Percentiles rank a stretch among this genome's conserved stretches.
Conservation (phyloP, 805 yeast genomes). For the Candida ortonii region DNA sequence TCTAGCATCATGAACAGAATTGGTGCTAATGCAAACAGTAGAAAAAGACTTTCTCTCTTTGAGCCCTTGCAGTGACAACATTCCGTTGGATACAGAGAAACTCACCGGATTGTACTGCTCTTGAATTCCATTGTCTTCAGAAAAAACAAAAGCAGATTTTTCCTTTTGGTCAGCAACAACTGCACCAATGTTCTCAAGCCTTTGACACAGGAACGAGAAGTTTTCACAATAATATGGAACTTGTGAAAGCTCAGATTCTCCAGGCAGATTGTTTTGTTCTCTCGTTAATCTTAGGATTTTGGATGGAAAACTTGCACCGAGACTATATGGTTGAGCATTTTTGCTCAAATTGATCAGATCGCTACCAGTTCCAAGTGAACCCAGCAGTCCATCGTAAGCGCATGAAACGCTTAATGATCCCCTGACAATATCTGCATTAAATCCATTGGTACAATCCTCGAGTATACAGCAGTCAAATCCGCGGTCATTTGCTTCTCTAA, state of each 20-base stretch:
- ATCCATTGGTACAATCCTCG: slow-evolving; percentile 18
- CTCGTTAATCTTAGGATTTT: background rate
- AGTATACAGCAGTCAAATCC: slow-evolving; percentile 30
- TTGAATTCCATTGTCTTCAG: slow-evolving; percentile 4
- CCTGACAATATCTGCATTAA: slow-evolving; percentile 11
- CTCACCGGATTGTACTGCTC: background rate
- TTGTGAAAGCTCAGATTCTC: background rate
- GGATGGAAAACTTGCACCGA: slow-evolving; percentile 1
- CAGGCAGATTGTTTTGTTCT: too few species aligned
- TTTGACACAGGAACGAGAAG: background rate
- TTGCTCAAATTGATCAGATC: slow-evolving; percentile 7
- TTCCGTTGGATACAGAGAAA: slow-evolving; percentile 9
- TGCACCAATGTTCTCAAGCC: background rate
- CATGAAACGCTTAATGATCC: slow-evolving; percentile 15
- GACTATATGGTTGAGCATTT: background rate
- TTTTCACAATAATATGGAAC: background rate
- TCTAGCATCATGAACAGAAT: slow-evolving; percentile 3
- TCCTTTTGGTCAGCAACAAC: background rate
- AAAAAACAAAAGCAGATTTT: background rate
- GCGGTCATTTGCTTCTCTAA: slow-evolving; percentile 33
- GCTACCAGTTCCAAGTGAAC: slow-evolving; percentile 10
- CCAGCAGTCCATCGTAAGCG: slow-evolving; percentile 20
- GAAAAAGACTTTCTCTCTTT: background rate
- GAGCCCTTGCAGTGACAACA: slow-evolving; percentile 10
- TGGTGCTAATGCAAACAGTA: slow-evolving; percentile 4